These are phyloP conservation scores for Pleurotus ostreatus DNA, from an alignment of 768 basidiomycete species.

Conservation along the genomic window DNA sequence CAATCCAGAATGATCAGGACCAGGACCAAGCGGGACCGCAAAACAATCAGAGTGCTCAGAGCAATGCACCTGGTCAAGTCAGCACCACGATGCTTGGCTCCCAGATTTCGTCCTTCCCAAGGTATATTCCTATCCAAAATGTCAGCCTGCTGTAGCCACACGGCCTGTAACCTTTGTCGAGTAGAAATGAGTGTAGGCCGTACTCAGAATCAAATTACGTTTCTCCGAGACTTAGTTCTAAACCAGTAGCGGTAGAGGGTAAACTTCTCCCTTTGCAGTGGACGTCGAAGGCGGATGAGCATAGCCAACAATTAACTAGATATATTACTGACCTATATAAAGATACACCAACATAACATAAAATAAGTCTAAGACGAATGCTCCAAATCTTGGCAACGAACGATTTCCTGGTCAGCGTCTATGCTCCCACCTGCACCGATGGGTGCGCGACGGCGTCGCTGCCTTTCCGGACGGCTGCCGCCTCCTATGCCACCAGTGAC, in stretches of 20 bases:
- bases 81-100: not conserved
- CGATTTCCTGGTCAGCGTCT: not conserved
- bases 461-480: conserved; percentile 16
- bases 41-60: not conserved
- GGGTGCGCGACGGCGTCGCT: not conserved
- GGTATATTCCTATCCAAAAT: not conserved
- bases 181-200: too few species aligned
- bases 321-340: not conserved
- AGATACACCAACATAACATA: not conserved
- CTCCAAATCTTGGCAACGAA: not conserved
- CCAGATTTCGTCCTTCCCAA: not conserved
- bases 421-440: not conserved
- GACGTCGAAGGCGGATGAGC: not conserved
- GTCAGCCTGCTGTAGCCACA: not conserved
- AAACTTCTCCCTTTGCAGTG: too few species aligned
- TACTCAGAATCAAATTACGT: too few species aligned
- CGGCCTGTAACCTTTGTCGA: too few species aligned
- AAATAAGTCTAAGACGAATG: not conserved
- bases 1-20: not conserved
- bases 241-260: too few species aligned
- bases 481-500: conserved; percentile 28
- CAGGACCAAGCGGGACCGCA: not conserved
- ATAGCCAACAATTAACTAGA: not conserved
- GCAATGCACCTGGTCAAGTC: too few species aligned
- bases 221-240: too few species aligned